These are phyloP conservation scores for Tagetes patula DNA, from an alignment of 129 eudicot genomes.

Conservation along the genomic window DNA sequence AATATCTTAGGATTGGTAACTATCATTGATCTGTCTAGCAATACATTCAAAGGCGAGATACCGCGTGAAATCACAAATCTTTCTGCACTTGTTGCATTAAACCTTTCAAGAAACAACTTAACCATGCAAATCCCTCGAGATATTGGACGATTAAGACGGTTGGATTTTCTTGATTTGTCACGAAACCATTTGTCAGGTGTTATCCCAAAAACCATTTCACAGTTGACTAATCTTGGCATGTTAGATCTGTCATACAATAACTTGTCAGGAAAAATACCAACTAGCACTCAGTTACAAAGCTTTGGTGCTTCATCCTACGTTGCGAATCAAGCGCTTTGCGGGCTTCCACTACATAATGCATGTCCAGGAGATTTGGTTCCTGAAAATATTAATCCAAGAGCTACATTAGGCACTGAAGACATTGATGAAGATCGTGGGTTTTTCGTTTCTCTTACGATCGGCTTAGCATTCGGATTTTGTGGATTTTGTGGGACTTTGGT, in stretches of 20 bases:
- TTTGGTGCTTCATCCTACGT: conserved; percentile 24
- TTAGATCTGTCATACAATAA: conserved; percentile 52
- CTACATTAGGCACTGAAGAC: too few relatives aligned
- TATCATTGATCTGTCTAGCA: conserved; percentile 44
- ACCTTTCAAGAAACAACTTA: conserved; percentile 38
- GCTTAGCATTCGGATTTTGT: too few relatives aligned
- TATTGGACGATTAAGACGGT: conserved; percentile 36
- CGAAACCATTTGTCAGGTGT: conserved; percentile 38
- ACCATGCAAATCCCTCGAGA: conserved; percentile 24
- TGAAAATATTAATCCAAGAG: too few relatives aligned
- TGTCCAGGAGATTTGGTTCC: too few relatives aligned
- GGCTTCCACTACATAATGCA: too few relatives aligned
- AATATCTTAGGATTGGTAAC: conserved; percentile 40
- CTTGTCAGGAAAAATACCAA: conserved; percentile 51
- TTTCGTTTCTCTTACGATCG: too few relatives aligned
- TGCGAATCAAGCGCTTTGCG: too few relatives aligned
- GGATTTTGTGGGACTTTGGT: too few relatives aligned
- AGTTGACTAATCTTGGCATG: conserved; percentile 25
- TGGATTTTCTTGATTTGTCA: conserved; percentile 53
- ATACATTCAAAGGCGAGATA: conserved; percentile 39
- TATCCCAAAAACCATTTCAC: conserved; percentile 38
- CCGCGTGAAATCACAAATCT: conserved; percentile 43
- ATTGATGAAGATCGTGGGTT: too few relatives aligned
- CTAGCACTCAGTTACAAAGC: conserved; percentile 45
- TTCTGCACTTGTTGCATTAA: conserved; percentile 32